Evolutionary conservation across 2,329 filamentous ascomycete species (phyloP).

Genomic region (Dothideomycetes sp.): DNA sequence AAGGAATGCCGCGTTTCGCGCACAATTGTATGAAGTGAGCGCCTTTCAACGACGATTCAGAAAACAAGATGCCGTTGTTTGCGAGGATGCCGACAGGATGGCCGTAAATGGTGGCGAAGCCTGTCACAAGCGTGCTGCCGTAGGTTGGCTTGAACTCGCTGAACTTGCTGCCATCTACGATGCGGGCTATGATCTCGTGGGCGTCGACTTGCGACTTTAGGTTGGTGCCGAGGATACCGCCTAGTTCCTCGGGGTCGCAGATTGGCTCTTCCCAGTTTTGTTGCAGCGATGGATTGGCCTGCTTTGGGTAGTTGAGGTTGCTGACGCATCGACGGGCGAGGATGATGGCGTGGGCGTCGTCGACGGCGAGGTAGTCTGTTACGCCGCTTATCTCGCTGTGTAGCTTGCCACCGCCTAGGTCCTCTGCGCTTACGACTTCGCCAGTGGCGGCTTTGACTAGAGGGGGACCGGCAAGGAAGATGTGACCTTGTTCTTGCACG

Average conservation of each 20-base stretch:
- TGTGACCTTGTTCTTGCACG: conserved; percentile 88
- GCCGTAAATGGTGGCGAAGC: conserved; percentile 82
- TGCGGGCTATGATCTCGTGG: conserved; percentile 81
- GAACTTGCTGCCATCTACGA: conserved; percentile 84
- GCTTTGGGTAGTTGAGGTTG: conserved; percentile 77
- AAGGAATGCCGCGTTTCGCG: conserved; percentile 74
- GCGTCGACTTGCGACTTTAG: conserved; percentile 75
- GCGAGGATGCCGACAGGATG: conserved; percentile 87
- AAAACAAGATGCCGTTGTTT: conserved; percentile 93
- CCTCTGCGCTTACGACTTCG: conserved; percentile 81
- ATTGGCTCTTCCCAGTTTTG: conserved; percentile 59
- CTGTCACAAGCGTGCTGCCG: conserved; percentile 79
- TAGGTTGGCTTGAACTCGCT: conserved; percentile 92
- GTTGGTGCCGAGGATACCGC: conserved; percentile 84
- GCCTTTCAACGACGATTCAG: conserved; percentile 78
- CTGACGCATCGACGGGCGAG: conserved; percentile 72
- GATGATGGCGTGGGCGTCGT: conserved; percentile 83
- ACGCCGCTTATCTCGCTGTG: conserved; percentile 88
- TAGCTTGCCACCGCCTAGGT: conserved; percentile 79
- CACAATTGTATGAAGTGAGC: conserved; percentile 97
- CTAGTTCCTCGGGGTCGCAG: conserved; percentile 67
- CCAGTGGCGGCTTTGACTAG: conserved; percentile 94
- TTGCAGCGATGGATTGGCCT: conserved; percentile 26
- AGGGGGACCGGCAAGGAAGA: conserved; percentile 89
- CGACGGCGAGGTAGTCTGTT: conserved; percentile 87